Conservation (phyloP, 2,329 filamentous ascomycete genomes). For the Neocucurbitaria cava region DNA sequence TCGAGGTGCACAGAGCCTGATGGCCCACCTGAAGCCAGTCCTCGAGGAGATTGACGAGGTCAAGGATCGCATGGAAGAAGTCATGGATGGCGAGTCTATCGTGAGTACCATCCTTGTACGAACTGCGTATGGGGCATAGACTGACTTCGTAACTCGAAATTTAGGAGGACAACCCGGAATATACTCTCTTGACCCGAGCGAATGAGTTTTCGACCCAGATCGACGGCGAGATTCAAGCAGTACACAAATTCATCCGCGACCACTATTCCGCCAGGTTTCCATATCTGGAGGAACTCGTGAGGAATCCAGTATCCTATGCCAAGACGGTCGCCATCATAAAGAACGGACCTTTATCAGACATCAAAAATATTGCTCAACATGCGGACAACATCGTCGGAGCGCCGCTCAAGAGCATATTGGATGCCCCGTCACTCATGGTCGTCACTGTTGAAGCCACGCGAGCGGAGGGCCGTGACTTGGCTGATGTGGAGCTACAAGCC, state of each 20-base stretch:
- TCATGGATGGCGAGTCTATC: conserved; percentile 74
- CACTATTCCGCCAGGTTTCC: conserved; percentile 95
- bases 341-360: conserved; percentile 89
- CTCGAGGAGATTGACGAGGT: conserved; percentile 65
- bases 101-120: no score
- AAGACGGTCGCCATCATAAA: conserved; percentile 93
- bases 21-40: conserved; percentile 81
- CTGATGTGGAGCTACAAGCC: conserved; percentile 73
- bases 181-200: conserved; percentile 84
- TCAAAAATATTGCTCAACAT: conserved; percentile 78
- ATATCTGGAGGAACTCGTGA: conserved; percentile 87
- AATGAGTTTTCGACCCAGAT: conserved; percentile 92
- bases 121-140: no score
- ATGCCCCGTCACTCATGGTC: conserved; percentile 91
- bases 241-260: conserved; percentile 96
- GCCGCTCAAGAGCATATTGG: conserved; percentile 79
- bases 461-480: conserved; percentile 80
- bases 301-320: conserved; percentile 91
- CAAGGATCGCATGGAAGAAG: conserved; percentile 73
- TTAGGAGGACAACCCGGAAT: conserved; percentile 94
- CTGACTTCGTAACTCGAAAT: no score
- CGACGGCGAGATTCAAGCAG: conserved; percentile 87
- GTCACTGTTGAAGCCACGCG: conserved; percentile 94
- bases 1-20: conserved; percentile 77
- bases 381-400: conserved; percentile 79